These are phyloP conservation scores for Fomitopsis pinicola DNA, from an alignment of 1,284 basidiomycete species.

Conservation along the genomic window DNA sequence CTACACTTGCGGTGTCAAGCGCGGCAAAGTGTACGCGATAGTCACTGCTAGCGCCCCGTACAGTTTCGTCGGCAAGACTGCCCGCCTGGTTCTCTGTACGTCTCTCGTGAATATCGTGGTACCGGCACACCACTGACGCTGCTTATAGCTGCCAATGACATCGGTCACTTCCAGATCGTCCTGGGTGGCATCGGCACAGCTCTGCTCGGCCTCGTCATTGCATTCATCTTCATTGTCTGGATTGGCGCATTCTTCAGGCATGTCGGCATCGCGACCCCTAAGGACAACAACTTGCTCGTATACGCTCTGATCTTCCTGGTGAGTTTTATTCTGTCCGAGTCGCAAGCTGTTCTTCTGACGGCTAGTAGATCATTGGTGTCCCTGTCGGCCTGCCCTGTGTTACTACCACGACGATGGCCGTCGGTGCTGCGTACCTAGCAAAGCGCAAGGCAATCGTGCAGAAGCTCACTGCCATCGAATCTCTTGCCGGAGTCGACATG, in stretches of 20 bases:
- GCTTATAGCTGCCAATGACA: not conserved
- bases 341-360: not conserved
- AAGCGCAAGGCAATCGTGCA: constrained; percentile 52
- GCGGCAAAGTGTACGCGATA: constrained; percentile 6
- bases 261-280: constrained; percentile 5
- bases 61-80: constrained; percentile 8
- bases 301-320: constrained; percentile 10
- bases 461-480: constrained; percentile 55
- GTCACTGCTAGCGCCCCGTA: constrained; percentile 3
- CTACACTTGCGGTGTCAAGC: constrained; percentile 10
- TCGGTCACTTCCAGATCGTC: constrained; percentile 10
- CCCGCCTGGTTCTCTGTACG: constrained; percentile 3
- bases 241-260: constrained; percentile 9
- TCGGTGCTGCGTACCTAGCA: constrained; percentile 29
- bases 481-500: constrained; percentile 49
- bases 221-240: constrained; percentile 9
- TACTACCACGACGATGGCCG: constrained; percentile 9
- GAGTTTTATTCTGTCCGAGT: not conserved
- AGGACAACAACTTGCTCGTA: constrained; percentile 8
- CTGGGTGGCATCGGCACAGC: constrained; percentile 5
- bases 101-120: not conserved
- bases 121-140: not conserved
- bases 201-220: constrained; percentile 6
- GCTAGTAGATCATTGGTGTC: constrained; percentile 7
- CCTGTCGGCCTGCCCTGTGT: constrained; percentile 10